Percentiles rank a stretch among this genome's conserved stretches.
Evolutionary conservation across 305 asterid genomes (phyloP).

Genomic region (Petunia hybrid): DNA sequence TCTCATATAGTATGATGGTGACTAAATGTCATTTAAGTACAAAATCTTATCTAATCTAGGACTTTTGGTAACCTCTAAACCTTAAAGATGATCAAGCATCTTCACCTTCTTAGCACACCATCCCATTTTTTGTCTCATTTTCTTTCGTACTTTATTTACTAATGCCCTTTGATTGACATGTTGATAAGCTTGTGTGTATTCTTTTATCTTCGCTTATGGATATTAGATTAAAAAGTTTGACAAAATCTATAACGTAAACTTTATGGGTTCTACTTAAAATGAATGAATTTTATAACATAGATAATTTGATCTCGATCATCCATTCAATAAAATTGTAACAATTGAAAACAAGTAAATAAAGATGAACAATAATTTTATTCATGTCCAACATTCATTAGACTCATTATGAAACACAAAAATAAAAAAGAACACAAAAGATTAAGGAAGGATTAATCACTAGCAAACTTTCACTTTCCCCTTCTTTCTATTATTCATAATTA

Average conservation of each 20-base stretch:
- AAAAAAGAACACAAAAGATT: conserved; percentile 21
- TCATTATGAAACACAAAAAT: neutral
- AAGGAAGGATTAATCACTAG: conserved; percentile 46
- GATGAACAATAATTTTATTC: conserved; percentile 31
- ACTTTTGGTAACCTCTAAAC: conserved; percentile 11
- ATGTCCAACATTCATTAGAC: conserved; percentile 26
- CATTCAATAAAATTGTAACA: neutral
- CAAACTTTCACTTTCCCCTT: conserved; percentile 79
- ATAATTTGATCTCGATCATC: neutral
- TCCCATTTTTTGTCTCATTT: neutral
- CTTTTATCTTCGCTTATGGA: neutral
- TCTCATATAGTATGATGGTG: neutral
- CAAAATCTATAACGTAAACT: neutral
- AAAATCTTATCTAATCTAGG: neutral
- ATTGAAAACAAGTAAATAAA: neutral
- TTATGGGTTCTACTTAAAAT: neutral
- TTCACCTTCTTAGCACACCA: neutral
- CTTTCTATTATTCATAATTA: conserved; percentile 28
- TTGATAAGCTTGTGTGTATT: neutral
- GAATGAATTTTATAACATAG: neutral
- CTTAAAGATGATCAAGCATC: conserved; percentile 12
- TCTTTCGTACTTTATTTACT: neutral
- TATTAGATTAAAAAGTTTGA: neutral
- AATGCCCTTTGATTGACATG: neutral
- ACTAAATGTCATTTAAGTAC: neutral